Evolutionary conservation across 331 rosid genomes (phyloP).

Genomic region (Malus hybrid): DNA sequence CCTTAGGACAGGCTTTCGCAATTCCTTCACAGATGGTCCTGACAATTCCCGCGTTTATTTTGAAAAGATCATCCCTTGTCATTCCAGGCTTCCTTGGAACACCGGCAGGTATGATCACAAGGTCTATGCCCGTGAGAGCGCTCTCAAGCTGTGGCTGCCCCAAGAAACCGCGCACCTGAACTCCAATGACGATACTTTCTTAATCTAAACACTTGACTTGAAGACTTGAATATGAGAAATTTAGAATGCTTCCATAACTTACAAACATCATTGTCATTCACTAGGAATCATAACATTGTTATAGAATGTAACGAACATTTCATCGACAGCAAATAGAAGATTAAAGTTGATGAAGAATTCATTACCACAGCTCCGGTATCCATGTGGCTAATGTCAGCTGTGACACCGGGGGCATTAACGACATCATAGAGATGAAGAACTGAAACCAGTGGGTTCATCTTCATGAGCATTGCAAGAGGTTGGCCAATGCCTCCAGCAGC

Average conservation of each 20-base stretch:
- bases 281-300: background rate
- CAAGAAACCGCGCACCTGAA: conserved; percentile 83
- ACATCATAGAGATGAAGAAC: conserved; percentile 98
- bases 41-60: conserved; percentile 96
- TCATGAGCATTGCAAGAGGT: conserved; percentile 78
- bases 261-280: background rate
- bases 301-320: background rate
- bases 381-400: conserved; percentile 95
- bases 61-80: conserved; percentile 96
- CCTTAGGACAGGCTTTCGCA: conserved; percentile 72
- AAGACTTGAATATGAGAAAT: background rate
- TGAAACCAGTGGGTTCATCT: conserved; percentile 88
- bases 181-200: background rate
- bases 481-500: conserved; percentile 99
- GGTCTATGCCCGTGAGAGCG: conserved; percentile 87
- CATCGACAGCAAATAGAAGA: background rate
- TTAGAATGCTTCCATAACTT: background rate
- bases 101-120: conserved; percentile 90
- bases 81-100: conserved; percentile 97
- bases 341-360: background rate
- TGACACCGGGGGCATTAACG: conserved; percentile 89
- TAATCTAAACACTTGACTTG: background rate
- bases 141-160: conserved; percentile 83
- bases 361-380: conserved; percentile 96
- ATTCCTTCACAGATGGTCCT: conserved; percentile 83